Conservation (phyloP, 805 yeast species). For the Kodamaea sagamina region DNA sequence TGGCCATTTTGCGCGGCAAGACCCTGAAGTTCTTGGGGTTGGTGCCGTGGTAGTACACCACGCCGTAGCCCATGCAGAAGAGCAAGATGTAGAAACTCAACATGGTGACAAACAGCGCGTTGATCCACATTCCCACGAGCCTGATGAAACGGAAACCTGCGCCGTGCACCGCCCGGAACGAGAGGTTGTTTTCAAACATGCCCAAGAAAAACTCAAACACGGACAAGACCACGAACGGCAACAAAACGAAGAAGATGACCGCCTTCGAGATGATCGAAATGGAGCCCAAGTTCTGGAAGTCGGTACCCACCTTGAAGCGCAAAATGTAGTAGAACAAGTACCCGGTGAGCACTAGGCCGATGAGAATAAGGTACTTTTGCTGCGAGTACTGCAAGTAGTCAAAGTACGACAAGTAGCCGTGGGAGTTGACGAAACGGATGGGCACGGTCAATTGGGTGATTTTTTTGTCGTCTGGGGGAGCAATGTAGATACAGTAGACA, state of each 20-base stretch:
- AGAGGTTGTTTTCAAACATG: slow-evolving; percentile 16
- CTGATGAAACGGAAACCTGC: slow-evolving; percentile 10
- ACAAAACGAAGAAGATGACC: slow-evolving; percentile 27
- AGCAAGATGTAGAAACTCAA: slow-evolving; percentile 22
- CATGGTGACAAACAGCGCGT: slow-evolving; percentile 11
- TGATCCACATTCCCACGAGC: slow-evolving; percentile 9
- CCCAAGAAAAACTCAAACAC: slow-evolving; percentile 4
- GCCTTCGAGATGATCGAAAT: slow-evolving; percentile 32
- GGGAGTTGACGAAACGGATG: slow-evolving; percentile 22
- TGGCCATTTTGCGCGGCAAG: slow-evolving; percentile 20
- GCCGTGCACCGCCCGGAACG: neutral
- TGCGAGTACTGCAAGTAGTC: slow-evolving; percentile 22
- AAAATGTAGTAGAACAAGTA: slow-evolving; percentile 29
- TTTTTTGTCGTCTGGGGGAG: slow-evolving; percentile 21
- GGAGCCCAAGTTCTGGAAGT: slow-evolving; percentile 29
- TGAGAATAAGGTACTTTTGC: slow-evolving; percentile 16
- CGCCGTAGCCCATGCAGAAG: slow-evolving; percentile 40
- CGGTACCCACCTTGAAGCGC: slow-evolving; percentile 25
- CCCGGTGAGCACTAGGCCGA: slow-evolving; percentile 21
- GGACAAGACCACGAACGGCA: slow-evolving; percentile 21
- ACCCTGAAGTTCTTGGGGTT: slow-evolving; percentile 25
- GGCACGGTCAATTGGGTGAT: slow-evolving; percentile 18
- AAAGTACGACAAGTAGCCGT: slow-evolving; percentile 28
- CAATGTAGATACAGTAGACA: slow-evolving; percentile 33
- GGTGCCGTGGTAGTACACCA: slow-evolving; percentile 28